Conservation (phyloP, 805 yeast species). For the Kluyveromyces aestuarii region DNA sequence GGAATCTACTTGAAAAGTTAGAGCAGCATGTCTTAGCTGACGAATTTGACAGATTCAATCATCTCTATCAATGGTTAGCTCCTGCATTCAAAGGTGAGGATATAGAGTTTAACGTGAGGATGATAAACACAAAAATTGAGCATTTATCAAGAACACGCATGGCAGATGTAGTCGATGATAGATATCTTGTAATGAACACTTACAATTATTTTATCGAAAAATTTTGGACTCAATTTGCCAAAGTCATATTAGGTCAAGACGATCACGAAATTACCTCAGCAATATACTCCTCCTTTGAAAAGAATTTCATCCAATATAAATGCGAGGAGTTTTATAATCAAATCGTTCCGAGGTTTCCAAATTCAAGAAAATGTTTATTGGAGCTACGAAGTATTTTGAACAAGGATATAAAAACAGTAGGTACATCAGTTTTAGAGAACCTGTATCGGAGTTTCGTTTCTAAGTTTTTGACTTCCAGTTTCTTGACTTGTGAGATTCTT, state of each 20-base stretch:
- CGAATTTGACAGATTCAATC: conserved; percentile 18
- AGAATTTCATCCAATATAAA: conserved; percentile 32
- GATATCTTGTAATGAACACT: conserved; percentile 19
- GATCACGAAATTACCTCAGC: conserved; percentile 20
- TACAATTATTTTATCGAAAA: conserved; percentile 19
- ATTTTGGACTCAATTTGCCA: conserved; percentile 19
- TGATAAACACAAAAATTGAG: conserved; percentile 13
- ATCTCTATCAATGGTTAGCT: conserved; percentile 19
- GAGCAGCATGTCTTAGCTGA: conserved; percentile 14
- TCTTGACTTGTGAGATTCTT: conserved; percentile 66
- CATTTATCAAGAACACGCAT: conserved; percentile 13
- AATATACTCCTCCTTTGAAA: conserved; percentile 19
- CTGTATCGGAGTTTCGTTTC: conserved; percentile 12
- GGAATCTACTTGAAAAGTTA: conserved; percentile 8
- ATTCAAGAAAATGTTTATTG: conserved; percentile 41
- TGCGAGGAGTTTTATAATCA: conserved; percentile 51
- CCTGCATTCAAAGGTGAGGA: conserved; percentile 9
- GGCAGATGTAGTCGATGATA: conserved; percentile 11
- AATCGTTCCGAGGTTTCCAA: conserved; percentile 42
- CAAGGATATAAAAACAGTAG: conserved; percentile 20
- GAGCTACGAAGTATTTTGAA: conserved; percentile 50
- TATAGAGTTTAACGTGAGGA: conserved; percentile 14
- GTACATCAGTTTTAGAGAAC: conserved; percentile 10
- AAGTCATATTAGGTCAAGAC: conserved; percentile 17
- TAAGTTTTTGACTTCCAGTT: conserved; percentile 63